Base-by-base conservation (phyloP, 139 green algal species). In the Volvox reticuliferus region DNA sequence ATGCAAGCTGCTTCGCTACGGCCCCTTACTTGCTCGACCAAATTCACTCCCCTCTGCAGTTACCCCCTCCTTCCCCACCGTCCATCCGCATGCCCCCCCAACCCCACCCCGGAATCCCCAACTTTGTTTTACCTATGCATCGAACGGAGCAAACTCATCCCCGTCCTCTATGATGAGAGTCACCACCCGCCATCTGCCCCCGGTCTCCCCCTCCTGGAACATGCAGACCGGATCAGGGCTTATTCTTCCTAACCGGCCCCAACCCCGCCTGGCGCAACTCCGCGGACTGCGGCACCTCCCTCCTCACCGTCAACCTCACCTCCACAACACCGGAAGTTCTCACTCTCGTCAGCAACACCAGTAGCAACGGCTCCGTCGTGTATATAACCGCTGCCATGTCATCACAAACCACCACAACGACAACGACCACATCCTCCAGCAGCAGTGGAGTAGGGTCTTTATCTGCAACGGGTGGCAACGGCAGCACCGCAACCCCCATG, bases 231-330 rank as follows among this genome's bases (percentile, higher is more conserved):
- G 28, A 24, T 21, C 82, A 87, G 32, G 93, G 79, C 37, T 14
- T 92, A 26, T 32, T 94, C 13, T 32, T 86, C 55, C 65, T 94
- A 26, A 62, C 68, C 37, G 50, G 18, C 26, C 87, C 90, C 18
- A 76, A 93, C 88, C 83, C 89, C 22, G 86, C 80, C 9, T 95
- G 93, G 93, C 88, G 93, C 65, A 93, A 90, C 89, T 50, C 79
- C 19, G 44, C 19, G 22, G 90, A 95, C 86, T 87, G 82, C 82
- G 82, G 82, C 1, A 87, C 82, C 17, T 62, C 82, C 0, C 2
- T 28, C 62, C 32, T 44, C 24, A 44, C 22, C 73, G 2, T 36
- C 73, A 36, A 77, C 61, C 12, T 33, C 30, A 17, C 50, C 21
- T 26, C 32, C n/a, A 44, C 30, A 6, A 5, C 86, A 0, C n/a